A percentile compares a stretch with the other conserved stretches of the same genome.
phyloP scores from a whole-genome alignment of 345 rosid genomes.

The Tarenaya hassleriana region DNA sequence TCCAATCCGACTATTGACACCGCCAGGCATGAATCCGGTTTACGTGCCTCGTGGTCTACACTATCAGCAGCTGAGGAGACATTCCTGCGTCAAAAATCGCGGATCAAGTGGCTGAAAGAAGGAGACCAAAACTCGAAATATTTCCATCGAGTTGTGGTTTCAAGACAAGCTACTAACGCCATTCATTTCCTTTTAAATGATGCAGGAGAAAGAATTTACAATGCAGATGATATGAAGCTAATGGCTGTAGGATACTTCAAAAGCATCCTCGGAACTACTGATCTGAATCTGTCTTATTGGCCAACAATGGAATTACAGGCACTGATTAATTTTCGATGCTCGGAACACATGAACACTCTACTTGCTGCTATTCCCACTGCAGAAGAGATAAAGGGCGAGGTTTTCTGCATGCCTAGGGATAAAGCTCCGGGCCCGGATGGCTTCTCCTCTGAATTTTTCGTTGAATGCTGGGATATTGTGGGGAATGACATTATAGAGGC shows the following conservation, averaged over 20 bases:
- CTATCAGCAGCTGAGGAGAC: background rate
- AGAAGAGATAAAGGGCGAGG: background rate
- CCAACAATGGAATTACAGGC: too few species aligned
- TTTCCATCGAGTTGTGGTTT: background rate
- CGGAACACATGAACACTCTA: background rate
- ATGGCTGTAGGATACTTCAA: too few species aligned
- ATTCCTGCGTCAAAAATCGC: background rate
- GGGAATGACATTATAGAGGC: background rate
- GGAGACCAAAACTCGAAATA: background rate
- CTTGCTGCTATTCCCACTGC: background rate
- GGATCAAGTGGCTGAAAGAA: background rate
- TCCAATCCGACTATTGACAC: too few species aligned
- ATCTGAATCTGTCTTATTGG: too few species aligned
- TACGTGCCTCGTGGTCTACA: too few species aligned
- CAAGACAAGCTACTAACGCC: background rate
- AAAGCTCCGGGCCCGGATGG: background rate
- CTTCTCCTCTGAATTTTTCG: background rate
- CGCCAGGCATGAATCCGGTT: too few species aligned
- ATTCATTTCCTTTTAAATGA: background rate
- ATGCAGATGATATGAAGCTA: too few species aligned
- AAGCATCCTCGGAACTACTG: too few species aligned
- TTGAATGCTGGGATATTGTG: background rate
- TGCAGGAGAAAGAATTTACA: background rate
- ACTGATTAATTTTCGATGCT: too few species aligned
- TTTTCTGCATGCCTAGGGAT: background rate